Evolutionary conservation across 2,329 filamentous ascomycete species (phyloP).

Genomic region (Ascocoryne sarcoides): DNA sequence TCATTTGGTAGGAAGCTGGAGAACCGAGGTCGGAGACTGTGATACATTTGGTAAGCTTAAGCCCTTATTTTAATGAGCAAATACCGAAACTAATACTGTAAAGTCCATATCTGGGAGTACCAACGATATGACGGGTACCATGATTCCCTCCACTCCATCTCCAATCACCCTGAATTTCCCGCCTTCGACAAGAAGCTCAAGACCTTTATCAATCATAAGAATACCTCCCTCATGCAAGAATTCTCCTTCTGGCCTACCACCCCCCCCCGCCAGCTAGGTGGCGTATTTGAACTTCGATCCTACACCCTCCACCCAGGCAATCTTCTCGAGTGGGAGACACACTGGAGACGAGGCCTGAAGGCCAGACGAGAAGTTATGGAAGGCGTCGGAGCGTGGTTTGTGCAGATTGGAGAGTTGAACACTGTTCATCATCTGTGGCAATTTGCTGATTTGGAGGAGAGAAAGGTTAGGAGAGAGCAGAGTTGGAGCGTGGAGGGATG

Average conservation of each 20-base stretch:
- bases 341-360: slow-evolving; percentile 88
- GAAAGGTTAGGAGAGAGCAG: slow-evolving; percentile 81
- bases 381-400: slow-evolving; percentile 96
- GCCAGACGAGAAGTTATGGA: slow-evolving; percentile 96
- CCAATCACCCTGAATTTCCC: slow-evolving; percentile 71
- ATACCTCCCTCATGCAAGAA: slow-evolving; percentile 93
- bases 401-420: slow-evolving; percentile 95
- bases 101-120: slow-evolving; percentile 99
- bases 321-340: slow-evolving; percentile 95
- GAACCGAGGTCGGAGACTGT: slow-evolving; percentile 93
- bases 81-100: slow-evolving; percentile 30
- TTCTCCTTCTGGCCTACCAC: slow-evolving; percentile 99
- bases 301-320: slow-evolving; percentile 96
- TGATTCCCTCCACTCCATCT: slow-evolving; percentile 77
- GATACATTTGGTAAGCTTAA: slow-evolving; percentile 79
- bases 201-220: slow-evolving; percentile 74
- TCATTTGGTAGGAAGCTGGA: slow-evolving; percentile 93
- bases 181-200: slow-evolving; percentile 81
- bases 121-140: slow-evolving; percentile 96
- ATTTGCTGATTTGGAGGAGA: slow-evolving; percentile 92
- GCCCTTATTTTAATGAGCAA: slow-evolving; percentile 5
- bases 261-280: slow-evolving; percentile 78
- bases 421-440: slow-evolving; percentile 98
- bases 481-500: slow-evolving; percentile 94
- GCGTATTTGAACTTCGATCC: slow-evolving; percentile 89